Evolutionary conservation across 225 moss, liverwort and hornwort species (phyloP), one percentile per base, ranked within the genome.

Genomic region (Bryum argenteum): DNA sequence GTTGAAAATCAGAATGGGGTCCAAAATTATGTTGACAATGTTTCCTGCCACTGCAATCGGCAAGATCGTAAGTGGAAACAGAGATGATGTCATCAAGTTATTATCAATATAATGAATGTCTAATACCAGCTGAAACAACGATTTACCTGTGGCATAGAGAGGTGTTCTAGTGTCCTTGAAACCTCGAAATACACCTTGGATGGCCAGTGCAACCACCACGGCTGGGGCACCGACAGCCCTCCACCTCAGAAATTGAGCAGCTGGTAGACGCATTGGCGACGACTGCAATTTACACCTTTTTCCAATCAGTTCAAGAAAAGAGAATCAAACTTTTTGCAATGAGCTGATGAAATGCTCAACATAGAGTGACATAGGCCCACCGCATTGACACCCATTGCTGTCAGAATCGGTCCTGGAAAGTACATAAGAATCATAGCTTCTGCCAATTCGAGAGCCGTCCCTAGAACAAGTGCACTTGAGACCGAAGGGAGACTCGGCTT

Each of bases 91-190:
- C 7, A 50, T 53, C 28, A 58, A 58, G 26, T n/a, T n/a, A n/a
- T n/a, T n/a, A 2, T 0, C 18, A 18, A 6, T 42, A 9, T 1
- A 24, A 21, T 21, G 53, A 43, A 42, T 40, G 57, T 2, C 14
- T 5, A 61, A n/a, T n/a, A n/a, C 42, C 24, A 12, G 40, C 61
- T 18, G 7, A 66, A 45, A 16, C 80, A 86, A 45, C 39, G 28
- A 38, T 75, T 88, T 73, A 82, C 95, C 80, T 57, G 82, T 82
- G 4, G 85, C 91, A 71, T 81, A 87, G 17, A 93, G 79, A n/a
- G 93, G 89, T 51, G 91, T 91, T 77, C 81, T 90, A 14, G 93
- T 91, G 65, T 93, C 95, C 67, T 90, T 96, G 18, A 91, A 91
- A 38, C 91, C 91, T 75, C 88, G 80, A 73, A 93, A 96, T 62